Conservation (phyloP, 352 stramenopile genomes). For the Saprolegnia parasitica region DNA sequence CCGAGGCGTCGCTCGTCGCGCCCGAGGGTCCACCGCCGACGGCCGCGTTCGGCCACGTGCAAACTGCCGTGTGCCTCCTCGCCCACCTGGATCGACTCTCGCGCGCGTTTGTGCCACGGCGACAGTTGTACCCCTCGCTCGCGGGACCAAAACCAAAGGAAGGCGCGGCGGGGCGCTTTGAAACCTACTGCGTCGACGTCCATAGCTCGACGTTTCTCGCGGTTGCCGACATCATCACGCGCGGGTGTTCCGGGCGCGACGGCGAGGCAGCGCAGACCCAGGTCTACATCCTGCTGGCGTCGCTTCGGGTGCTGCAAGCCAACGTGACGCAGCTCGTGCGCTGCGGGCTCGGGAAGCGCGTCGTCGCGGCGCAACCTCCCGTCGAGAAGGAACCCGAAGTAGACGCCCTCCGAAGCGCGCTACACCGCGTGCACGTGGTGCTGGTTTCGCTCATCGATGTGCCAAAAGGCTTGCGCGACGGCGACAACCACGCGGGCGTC, state of each 20-base stretch:
- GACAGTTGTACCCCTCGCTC: conserved; percentile 13
- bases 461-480: conserved; percentile 1
- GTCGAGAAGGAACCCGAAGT: not conserved
- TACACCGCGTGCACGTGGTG: conserved; percentile 5
- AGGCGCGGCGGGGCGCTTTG: not conserved
- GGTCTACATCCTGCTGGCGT: conserved; percentile 59
- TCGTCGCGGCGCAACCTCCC: conserved; percentile 30
- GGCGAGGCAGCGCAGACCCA: conserved; percentile 36
- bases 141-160: not conserved
- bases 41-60: conserved; percentile 33
- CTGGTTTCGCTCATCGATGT: conserved; percentile 16
- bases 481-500: conserved; percentile 14
- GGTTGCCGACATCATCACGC: conserved; percentile 30
- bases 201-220: conserved; percentile 36
- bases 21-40: not conserved
- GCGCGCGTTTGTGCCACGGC: conserved; percentile 36
- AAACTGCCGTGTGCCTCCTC: conserved; percentile 54
- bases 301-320: conserved; percentile 63
- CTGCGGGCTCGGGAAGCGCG: conserved; percentile 43
- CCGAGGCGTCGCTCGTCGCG: not conserved
- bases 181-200: conserved; percentile 36
- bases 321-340: conserved; percentile 69
- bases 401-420: not conserved
- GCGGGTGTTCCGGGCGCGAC: not conserved
- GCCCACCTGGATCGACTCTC: conserved; percentile 75